Percentiles rank a stretch among this genome's conserved stretches.
Conservation (phyloP, 345 rosid species). For the Brassica napus region DNA sequence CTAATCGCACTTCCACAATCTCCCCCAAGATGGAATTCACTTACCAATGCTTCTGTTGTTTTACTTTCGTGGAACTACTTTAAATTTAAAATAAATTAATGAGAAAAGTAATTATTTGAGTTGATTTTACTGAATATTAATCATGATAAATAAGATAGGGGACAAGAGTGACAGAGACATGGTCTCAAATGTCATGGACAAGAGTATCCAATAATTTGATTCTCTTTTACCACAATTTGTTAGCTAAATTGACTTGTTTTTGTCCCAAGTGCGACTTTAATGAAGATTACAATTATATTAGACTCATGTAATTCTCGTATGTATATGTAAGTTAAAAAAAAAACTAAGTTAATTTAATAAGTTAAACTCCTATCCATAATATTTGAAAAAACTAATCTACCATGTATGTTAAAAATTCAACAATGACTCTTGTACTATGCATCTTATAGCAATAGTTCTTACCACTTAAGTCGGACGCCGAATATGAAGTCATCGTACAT, state of each 20-base stretch:
- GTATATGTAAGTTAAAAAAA: neutral
- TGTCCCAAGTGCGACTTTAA: conserved; percentile 14
- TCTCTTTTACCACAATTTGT: conserved; percentile 21
- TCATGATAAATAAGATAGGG: conserved; percentile 34
- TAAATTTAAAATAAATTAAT: neutral
- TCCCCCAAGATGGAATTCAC: conserved; percentile 1
- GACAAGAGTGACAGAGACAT: conserved; percentile 44
- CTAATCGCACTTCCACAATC: too few relatives aligned
- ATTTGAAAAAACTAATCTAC: neutral
- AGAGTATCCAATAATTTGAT: conserved; percentile 40
- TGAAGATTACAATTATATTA: neutral
- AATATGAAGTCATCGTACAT: conserved; percentile 23
- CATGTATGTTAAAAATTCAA: conserved; percentile 1
- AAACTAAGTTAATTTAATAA: too few relatives aligned
- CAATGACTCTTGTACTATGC: neutral
- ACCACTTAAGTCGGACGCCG: neutral
- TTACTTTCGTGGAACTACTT: conserved; percentile 18
- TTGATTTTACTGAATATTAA: conserved; percentile 33
- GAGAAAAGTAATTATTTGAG: conserved; percentile 26
- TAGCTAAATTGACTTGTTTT: conserved; percentile 18
- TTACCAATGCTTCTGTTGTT: conserved; percentile 2
- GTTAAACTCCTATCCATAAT: neutral
- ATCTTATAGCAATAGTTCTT: neutral
- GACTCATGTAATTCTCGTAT: neutral
- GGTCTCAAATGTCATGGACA: conserved; percentile 40